Evolutionary conservation across 164 flowering plant genomes (phyloP).

Genomic region (Vitis rupestris): DNA sequence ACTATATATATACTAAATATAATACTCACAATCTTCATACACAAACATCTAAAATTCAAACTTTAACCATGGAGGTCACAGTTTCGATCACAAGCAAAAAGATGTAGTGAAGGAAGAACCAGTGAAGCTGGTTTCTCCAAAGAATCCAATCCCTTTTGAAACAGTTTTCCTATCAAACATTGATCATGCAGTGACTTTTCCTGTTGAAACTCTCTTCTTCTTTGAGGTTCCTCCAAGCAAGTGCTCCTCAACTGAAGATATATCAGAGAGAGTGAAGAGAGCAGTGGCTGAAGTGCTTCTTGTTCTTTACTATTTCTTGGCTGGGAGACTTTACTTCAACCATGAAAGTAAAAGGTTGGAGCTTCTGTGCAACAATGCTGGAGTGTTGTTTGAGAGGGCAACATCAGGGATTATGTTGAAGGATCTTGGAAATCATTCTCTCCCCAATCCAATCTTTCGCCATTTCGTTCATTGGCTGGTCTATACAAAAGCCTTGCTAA

Average conservation of each 20-base stretch:
- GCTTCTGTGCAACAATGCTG: constrained; percentile 17
- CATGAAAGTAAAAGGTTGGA: constrained; percentile 30
- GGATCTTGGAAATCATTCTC: constrained; percentile 41
- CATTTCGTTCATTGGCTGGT: constrained; percentile 33
- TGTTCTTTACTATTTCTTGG: constrained; percentile 50
- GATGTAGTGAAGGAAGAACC: constrained; percentile 34
- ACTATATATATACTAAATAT: no score
- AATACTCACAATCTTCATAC: no score
- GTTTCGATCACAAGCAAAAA: constrained; percentile 11
- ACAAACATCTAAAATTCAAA: no score
- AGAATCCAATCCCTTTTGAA: constrained; percentile 28
- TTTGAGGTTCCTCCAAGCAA: constrained; percentile 17
- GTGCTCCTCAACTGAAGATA: constrained; percentile 8
- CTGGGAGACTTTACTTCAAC: constrained; percentile 42
- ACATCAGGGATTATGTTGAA: constrained; percentile 29
- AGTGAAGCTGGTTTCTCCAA: constrained; percentile 30
- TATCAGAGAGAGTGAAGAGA: constrained; percentile 32
- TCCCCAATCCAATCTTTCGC: constrained; percentile 38
- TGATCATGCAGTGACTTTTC: constrained; percentile 44
- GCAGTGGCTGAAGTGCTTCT: constrained; percentile 36
- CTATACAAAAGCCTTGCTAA: constrained; percentile 22
- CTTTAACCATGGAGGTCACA: constrained; percentile 18
- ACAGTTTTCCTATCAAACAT: constrained; percentile 42
- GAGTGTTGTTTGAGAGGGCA: constrained; percentile 28
- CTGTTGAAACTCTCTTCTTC: constrained; percentile 44